Evolutionary conservation across 305 asterid species (phyloP).

Genomic region (Fraxinus nigra): DNA sequence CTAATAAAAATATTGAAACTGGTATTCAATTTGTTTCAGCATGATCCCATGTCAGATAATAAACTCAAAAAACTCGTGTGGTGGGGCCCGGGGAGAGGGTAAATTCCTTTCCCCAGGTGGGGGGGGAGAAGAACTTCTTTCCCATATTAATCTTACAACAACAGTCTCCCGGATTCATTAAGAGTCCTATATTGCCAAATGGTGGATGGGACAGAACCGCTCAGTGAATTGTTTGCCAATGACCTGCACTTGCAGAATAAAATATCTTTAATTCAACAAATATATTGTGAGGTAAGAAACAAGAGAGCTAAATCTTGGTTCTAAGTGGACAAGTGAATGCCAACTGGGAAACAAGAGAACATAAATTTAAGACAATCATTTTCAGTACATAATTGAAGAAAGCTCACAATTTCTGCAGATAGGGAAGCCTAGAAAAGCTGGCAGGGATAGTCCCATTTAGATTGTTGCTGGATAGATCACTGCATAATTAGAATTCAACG

Average conservation of each 20-base stretch:
- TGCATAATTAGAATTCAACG: conserved; percentile 36
- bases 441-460: conserved; percentile 77
- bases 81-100: background rate
- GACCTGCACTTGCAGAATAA: conserved; percentile 55
- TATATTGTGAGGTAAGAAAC: background rate
- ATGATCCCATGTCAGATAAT: background rate
- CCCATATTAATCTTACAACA: conserved; percentile 56
- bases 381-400: conserved; percentile 5
- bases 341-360: background rate
- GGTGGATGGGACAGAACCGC: conserved; percentile 76
- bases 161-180: conserved; percentile 57
- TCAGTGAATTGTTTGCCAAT: conserved; percentile 66
- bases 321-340: background rate
- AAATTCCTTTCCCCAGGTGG: background rate
- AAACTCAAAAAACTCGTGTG: background rate
- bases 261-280: background rate
- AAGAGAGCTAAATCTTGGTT: background rate
- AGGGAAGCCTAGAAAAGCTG: conserved; percentile 76
- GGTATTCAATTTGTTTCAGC: background rate
- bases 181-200: conserved; percentile 75
- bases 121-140: background rate
- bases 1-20: background rate
- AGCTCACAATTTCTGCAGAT: conserved; percentile 80
- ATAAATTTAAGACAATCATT: conserved; percentile 4
- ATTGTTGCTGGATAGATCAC: conserved; percentile 78